Conservation (phyloP, 306 rosid species). For the Quercus robur region DNA sequence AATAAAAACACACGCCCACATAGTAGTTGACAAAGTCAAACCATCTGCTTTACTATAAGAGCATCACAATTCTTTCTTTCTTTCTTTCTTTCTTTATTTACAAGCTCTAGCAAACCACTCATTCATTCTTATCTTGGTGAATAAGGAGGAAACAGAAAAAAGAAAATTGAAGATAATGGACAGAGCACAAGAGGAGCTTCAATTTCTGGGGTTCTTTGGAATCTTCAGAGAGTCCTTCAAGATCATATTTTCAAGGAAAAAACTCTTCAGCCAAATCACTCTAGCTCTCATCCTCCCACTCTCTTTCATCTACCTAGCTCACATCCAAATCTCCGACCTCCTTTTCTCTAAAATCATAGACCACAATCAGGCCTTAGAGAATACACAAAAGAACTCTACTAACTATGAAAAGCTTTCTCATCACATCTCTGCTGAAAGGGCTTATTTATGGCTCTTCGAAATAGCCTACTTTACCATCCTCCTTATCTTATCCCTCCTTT, state of each 20-base stretch:
- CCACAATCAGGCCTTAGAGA: neutral
- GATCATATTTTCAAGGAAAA: neutral
- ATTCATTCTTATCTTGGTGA: neutral
- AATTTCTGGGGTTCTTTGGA: neutral
- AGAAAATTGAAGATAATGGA: neutral
- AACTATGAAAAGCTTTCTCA: neutral
- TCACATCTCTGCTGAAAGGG: neutral
- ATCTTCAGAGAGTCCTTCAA: slow-evolving; percentile 1
- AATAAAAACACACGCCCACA: too few relatives aligned
- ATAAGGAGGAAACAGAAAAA: neutral
- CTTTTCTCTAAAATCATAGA: neutral
- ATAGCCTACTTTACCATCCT: neutral
- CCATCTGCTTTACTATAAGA: too few relatives aligned
- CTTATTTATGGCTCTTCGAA: neutral
- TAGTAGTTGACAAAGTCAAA: too few relatives aligned
- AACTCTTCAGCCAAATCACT: neutral
- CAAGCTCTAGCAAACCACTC: too few relatives aligned
- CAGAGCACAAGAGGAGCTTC: neutral
- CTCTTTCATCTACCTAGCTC: neutral
- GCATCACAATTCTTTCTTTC: neutral
- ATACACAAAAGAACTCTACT: neutral
- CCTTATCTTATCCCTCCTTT: neutral
- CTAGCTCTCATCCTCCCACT: neutral
- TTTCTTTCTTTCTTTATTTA: neutral
- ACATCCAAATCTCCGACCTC: neutral